Conservation (phyloP, 495 filamentous ascomycete species). For the Penicillium atrosanguineum region DNA sequence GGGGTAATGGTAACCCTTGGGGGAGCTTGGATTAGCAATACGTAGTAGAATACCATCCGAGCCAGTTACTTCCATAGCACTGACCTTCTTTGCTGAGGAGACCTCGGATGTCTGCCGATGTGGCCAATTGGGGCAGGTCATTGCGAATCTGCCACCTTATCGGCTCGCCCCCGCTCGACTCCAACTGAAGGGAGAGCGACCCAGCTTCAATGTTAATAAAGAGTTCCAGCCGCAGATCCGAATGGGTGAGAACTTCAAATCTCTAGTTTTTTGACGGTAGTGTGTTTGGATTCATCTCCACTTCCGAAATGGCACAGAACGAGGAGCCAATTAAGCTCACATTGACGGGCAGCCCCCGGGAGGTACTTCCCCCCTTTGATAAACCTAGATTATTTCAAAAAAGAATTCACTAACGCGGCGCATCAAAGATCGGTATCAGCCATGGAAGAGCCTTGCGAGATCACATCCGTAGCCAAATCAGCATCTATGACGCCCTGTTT, state of each 20-base stretch:
- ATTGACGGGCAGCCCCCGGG: conserved; percentile 25
- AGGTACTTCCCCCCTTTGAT: conserved; percentile 17
- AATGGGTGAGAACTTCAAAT: neutral
- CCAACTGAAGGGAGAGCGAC: conserved; percentile 17
- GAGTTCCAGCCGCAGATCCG: neutral
- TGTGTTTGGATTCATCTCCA: too few relatives aligned
- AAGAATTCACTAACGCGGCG: neutral
- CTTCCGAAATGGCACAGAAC: neutral
- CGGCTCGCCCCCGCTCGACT: conserved; percentile 20
- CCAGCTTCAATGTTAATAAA: conserved; percentile 1
- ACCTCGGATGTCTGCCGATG: neutral
- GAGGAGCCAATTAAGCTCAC: conserved; percentile 20
- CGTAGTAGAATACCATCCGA: neutral
- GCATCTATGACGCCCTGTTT: conserved; percentile 54
- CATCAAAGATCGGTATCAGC: conserved; percentile 48
- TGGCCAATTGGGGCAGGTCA: conserved; percentile 15
- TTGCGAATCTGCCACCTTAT: conserved; percentile 11
- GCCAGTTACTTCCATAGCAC: neutral
- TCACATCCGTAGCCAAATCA: conserved; percentile 46
- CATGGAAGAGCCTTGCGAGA: conserved; percentile 48
- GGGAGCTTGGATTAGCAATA: neutral
- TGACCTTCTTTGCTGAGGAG: conserved; percentile 1
- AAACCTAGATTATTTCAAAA: neutral
- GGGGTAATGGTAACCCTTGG: neutral
- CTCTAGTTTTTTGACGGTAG: too few relatives aligned